These are phyloP conservation scores for Pseudonitzschia multistriata DNA, from an alignment of 108 stramenopile genomes.

Conservation along the genomic window DNA sequence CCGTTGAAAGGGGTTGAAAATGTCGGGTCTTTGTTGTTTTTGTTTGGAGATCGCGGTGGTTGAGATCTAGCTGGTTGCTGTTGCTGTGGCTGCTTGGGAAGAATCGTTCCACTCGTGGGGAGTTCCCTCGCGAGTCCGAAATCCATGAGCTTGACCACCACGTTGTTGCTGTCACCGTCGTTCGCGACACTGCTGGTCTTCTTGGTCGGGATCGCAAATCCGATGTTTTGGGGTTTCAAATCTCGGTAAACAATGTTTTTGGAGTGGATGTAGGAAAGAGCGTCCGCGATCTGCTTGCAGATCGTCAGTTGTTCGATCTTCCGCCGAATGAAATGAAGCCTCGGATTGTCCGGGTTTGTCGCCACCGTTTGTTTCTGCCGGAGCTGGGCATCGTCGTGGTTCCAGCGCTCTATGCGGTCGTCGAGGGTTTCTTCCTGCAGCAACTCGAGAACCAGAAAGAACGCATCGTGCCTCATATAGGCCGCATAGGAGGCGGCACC, in stretches of 20 bases:
- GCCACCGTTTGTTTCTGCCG: background rate
- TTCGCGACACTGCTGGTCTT: background rate
- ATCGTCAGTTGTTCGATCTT: constrained; percentile 18
- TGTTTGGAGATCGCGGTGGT: background rate
- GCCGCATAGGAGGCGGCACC: constrained; percentile 45
- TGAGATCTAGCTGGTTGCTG: background rate
- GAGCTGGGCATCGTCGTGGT: constrained; percentile 11
- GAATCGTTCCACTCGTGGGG: constrained; percentile 21
- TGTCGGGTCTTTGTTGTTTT: too few species aligned
- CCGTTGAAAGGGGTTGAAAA: background rate
- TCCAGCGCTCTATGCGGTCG: constrained; percentile 52
- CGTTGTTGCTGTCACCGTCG: background rate
- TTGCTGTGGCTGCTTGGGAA: background rate
- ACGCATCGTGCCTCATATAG: constrained; percentile 40
- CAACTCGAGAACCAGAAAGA: constrained; percentile 56
- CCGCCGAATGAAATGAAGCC: constrained; percentile 28
- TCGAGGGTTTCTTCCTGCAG: constrained; percentile 54
- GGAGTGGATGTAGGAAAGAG: constrained; percentile 64
- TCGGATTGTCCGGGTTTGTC: background rate
- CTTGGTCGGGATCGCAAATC: constrained; percentile 26
- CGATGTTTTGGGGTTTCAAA: constrained; percentile 60
- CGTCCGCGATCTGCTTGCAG: constrained; percentile 48
- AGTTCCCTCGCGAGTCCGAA: constrained; percentile 84
- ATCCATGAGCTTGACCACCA: constrained; percentile 59
- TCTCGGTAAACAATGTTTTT: constrained; percentile 68